phyloP scores from a whole-genome alignment of 495 filamentous ascomycete species.

The Hypoxylon subgilvum region DNA sequence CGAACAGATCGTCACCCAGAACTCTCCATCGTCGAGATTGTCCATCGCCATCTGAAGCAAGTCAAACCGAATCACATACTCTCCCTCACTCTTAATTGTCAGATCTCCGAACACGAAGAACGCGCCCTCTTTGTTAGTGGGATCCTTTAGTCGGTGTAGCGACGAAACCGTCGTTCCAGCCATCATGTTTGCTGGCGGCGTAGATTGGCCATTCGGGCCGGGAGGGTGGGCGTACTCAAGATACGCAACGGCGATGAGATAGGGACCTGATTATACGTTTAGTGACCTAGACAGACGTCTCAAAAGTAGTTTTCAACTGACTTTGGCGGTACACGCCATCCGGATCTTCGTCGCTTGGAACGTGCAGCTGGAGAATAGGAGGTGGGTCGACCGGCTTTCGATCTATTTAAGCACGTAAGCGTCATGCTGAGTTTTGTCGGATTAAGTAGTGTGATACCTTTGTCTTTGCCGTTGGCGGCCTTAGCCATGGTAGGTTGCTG shows the following conservation, averaged over 20 bases:
- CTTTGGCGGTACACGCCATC: slow-evolving; percentile 76
- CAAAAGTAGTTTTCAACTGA: slow-evolving; percentile 40
- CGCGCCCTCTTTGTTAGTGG: slow-evolving; percentile 87
- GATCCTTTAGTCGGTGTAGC: slow-evolving; percentile 89
- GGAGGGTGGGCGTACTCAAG: slow-evolving; percentile 50
- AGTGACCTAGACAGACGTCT: slow-evolving; percentile 3
- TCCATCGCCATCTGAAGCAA: slow-evolving; percentile 76
- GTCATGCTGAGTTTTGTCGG: not conserved
- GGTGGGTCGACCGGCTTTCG: slow-evolving; percentile 96
- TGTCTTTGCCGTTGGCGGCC: slow-evolving; percentile 44
- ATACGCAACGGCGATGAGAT: slow-evolving; percentile 82
- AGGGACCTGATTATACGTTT: slow-evolving; percentile 64
- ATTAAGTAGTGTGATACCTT: slow-evolving; percentile 26
- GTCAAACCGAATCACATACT: slow-evolving; percentile 80
- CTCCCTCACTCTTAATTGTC: slow-evolving; percentile 81
- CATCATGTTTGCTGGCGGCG: slow-evolving; percentile 64
- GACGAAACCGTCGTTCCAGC: slow-evolving; percentile 86
- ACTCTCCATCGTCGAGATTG: slow-evolving; percentile 38
- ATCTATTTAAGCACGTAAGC: slow-evolving; percentile 58
- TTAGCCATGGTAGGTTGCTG: slow-evolving; percentile 44
- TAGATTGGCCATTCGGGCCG: slow-evolving; percentile 60
- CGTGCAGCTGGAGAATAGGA: slow-evolving; percentile 83
- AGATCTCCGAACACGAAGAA: slow-evolving; percentile 98
- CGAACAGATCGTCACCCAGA: slow-evolving; percentile 68
- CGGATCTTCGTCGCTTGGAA: slow-evolving; percentile 73